These are phyloP conservation scores for Sugiyamaella novakii DNA, from an alignment of 1,139 yeast genomes.

Conservation along the genomic window DNA sequence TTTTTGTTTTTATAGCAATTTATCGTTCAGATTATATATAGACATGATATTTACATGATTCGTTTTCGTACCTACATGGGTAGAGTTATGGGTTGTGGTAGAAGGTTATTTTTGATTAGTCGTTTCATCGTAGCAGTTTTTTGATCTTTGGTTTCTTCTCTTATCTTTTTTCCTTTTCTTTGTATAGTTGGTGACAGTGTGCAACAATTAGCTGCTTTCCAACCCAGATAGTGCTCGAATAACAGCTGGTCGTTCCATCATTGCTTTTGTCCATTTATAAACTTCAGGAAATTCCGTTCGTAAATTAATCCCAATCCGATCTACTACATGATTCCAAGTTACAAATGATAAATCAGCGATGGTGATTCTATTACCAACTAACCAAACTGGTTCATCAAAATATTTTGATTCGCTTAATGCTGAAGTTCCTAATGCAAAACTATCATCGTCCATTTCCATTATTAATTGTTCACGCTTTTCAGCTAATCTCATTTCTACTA, in stretches of 20 bases:
- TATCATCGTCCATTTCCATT: constrained; percentile 87
- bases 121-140: constrained; percentile 15
- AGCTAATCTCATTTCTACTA: constrained; percentile 91
- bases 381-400: constrained; percentile 93
- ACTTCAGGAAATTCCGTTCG: constrained; percentile 92
- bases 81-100: too few relatives aligned
- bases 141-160: constrained; percentile 1
- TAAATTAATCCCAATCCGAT: constrained; percentile 84
- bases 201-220: constrained; percentile 30
- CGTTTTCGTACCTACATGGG: too few relatives aligned
- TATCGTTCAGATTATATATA: constrained; percentile 4
- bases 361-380: constrained; percentile 87
- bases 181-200: constrained; percentile 3
- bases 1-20: too few relatives aligned
- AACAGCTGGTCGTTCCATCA: constrained; percentile 43
- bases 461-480: constrained; percentile 88
- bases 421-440: constrained; percentile 85
- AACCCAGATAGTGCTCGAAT: constrained; percentile 41
- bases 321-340: constrained; percentile 97
- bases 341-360: constrained; percentile 91
- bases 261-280: constrained; percentile 76
- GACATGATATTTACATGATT: constrained; percentile 17
- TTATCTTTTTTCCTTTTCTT: constrained; percentile 28
- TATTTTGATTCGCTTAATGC: constrained; percentile 83
- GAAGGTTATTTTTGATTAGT: constrained; percentile 1